Percentiles rank a stretch among this genome's conserved stretches.
These are phyloP conservation scores for Hymenotorrendiella dingleyae DNA, from an alignment of 2,329 filamentous ascomycete genomes.

Conservation along the genomic window DNA sequence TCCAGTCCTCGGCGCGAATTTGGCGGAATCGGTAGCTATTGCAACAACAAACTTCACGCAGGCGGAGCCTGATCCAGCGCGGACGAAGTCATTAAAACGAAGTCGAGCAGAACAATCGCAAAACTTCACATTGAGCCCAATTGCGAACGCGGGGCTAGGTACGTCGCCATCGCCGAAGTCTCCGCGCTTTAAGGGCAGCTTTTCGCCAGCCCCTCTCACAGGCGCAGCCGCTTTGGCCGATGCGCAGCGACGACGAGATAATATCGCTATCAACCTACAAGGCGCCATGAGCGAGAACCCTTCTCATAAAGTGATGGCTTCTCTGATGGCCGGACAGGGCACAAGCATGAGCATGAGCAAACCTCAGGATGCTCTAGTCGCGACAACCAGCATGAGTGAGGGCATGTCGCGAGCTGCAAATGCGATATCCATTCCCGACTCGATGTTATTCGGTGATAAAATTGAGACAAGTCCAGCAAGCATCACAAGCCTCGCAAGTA, in stretches of 20 bases:
- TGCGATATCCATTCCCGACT: conserved; percentile 26
- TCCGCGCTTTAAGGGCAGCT: conserved; percentile 26
- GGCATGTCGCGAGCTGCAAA: conserved; percentile 27
- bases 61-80: conserved; percentile 17
- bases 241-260: conserved; percentile 43
- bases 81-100: conserved; percentile 28
- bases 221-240: conserved; percentile 50
- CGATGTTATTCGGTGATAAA: conserved; percentile 27
- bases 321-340: conserved; percentile 47
- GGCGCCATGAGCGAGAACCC: conserved; percentile 46
- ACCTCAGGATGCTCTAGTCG: conserved; percentile 43
- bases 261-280: conserved; percentile 34
- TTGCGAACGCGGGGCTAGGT: conserved; percentile 24
- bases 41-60: conserved; percentile 11
- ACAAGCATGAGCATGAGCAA: conserved; percentile 46
- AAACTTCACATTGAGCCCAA: conserved; percentile 18
- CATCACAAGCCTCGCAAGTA: conserved; percentile 28
- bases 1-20: conserved; percentile 20
- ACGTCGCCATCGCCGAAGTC: conserved; percentile 29
- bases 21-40: conserved; percentile 18
- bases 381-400: conserved; percentile 27
- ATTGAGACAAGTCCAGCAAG: conserved; percentile 29
- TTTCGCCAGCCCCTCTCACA: conserved; percentile 39
- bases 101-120: conserved; percentile 23
- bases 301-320: conserved; percentile 46